Evolutionary conservation across 192 early-diverging fungal genomes (phyloP), one percentile per base, ranked within the genome.

Genomic region (Linnemannia hyalina): DNA sequence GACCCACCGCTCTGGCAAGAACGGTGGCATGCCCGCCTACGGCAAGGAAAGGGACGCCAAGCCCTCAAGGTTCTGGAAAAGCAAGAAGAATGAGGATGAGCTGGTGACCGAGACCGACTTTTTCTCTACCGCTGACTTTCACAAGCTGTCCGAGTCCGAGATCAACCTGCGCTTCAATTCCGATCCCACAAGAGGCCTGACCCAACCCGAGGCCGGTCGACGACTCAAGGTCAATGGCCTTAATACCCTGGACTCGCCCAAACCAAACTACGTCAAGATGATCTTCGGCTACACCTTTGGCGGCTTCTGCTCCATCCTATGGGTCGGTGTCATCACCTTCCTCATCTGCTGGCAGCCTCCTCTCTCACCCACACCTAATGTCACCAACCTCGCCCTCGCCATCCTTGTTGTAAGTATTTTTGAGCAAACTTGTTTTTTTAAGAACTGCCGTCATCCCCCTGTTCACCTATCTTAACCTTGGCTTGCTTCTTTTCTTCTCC

Each of bases 261-360:
- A 89, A 10, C 86, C 74, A 23, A 90, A 91, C 52, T 88, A 83
- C 75, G 7, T 79, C 20, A 72, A 80, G 32, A 92, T 91, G 76
- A 49, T 91, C 18, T 75, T 91, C 42, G 69, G 79, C 0, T 93
- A 92, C 47, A 82, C 94, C 55, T 94, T 94, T 83, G 92, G 94
- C 73, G 95, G 95, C 1, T 96, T 96, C 72, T 93, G 94, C 72
- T 86, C 89, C 41, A 87, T 96, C 38, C 80, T 95, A 38, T 96
- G 95, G 95, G 49, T 93, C 16, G 92, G 92, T 8, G 90, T 89
- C 77, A 86, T 96, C 26, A 94, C 93, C 47, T 94, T 92, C 69
- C 91, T 89, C 72, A 85, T 96, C 8, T 92, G 92, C 80, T 96
- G 93, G 92, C 75, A 89, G 77, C 94, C 93, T 13, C 90, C 93